These are phyloP conservation scores for Aspergillus sp. DNA, from an alignment of 2,329 filamentous ascomycete species.

Conservation along the genomic window DNA sequence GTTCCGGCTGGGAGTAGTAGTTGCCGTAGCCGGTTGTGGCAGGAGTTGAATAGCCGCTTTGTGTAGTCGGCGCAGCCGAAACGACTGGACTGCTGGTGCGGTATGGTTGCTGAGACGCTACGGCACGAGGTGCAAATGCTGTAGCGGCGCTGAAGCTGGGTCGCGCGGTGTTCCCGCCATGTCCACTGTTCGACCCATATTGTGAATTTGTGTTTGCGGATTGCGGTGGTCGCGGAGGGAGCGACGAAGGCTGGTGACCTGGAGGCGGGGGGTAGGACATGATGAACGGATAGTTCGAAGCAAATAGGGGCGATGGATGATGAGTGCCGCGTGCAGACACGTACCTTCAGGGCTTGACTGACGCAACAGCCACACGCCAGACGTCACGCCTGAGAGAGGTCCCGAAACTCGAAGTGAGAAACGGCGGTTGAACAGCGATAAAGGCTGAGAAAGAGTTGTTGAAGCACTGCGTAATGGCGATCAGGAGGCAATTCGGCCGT, in stretches of 20 bases:
- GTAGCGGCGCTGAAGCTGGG: constrained; percentile 48
- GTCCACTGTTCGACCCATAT: constrained; percentile 31
- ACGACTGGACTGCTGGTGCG: constrained; percentile 39
- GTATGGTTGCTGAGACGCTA: constrained; percentile 48
- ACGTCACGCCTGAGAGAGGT: constrained; percentile 34
- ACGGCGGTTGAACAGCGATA: neutral
- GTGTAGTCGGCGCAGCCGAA: constrained; percentile 35
- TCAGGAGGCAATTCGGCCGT: too few relatives aligned
- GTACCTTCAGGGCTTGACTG: constrained; percentile 44
- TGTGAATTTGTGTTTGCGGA: constrained; percentile 44
- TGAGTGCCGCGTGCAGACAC: constrained; percentile 36
- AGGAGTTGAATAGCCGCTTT: constrained; percentile 37
- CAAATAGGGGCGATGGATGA: constrained; percentile 27
- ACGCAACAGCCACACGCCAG: constrained; percentile 35
- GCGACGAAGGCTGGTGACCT: constrained; percentile 64
- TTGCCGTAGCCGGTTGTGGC: constrained; percentile 41
- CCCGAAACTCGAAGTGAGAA: constrained; percentile 8
- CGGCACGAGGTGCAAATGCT: constrained; percentile 60
- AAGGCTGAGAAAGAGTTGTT: neutral
- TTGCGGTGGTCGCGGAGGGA: constrained; percentile 75
- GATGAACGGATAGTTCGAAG: constrained; percentile 49
- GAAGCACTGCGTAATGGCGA: too few relatives aligned
- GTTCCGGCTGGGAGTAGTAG: constrained; percentile 43
- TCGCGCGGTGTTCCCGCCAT: constrained; percentile 31
- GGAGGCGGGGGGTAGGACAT: constrained; percentile 87